Base-by-base conservation (phyloP, 2,329 filamentous ascomycete genomes). In the Pestalotiopsis sp. region DNA sequence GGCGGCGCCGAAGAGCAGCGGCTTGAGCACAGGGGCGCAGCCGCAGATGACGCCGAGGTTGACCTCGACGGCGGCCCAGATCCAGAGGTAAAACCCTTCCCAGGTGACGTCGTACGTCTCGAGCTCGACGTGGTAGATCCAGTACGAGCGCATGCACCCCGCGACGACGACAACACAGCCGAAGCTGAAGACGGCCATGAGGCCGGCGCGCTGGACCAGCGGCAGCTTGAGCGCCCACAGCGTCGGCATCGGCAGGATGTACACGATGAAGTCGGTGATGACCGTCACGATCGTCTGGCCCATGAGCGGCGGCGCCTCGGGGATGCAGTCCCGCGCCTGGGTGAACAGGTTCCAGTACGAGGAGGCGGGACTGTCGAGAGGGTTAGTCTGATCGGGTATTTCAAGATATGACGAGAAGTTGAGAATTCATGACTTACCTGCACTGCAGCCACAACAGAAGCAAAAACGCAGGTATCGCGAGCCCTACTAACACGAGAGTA, bases 21-120 rank as follows among this genome's bases (percentile, higher is more conserved):
- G 69, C 68, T 75, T 76, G 23, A 82, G 73, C 23, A 77, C 78
- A 0, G 81, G 81, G 1, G 81, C 75, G 56, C 79, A 82, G 12
- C 80, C 81, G 61, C 80, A 82, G 31, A 82, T 81, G n/a, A 83
- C 76, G 13, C 80, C 81, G n/a, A 82, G 69, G 59, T 82, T 81
- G 1, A 79, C 80, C 69, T 83, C 81, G 20, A 82, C 77, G 0
- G 81, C 79, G 0, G 80, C 82, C 81, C 81, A 83, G 38, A 81
- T 79, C 81, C 81, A 83, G n/a, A 83, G 73, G 14, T 80, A 72
- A 52, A 80, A 80, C 0, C 80, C 80, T 9, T 81, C 71, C 81
- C 81, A 83, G 2, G 80, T 83, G 0, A 82, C 77, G 68, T 83
- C 81, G 70, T 80, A 82, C 1, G 79, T 80, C 41, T 76, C 58